Base-by-base conservation (phyloP, 163 green algal species). In the Volvox carteri region DNA sequence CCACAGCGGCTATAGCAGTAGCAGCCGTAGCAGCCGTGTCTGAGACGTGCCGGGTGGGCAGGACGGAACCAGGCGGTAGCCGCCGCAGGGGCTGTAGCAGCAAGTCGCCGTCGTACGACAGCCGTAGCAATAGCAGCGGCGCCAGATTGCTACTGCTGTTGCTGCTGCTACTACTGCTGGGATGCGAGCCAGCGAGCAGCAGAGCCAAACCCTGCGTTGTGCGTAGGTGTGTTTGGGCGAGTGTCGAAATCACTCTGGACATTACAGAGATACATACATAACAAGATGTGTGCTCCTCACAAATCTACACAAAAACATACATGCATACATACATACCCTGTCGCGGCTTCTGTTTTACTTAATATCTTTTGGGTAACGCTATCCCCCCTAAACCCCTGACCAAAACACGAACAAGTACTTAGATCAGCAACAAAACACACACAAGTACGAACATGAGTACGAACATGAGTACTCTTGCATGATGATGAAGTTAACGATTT, bases 61-160 rank as follows among this genome's bases (percentile, higher is more conserved):
- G 62, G 6, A 52, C 12, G 0, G 62, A 18, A 8, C 79, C 42
- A 6, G 62, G 60, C 30, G 62, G 42, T 46, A 68, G 44, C 37
- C 79, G 60, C 35, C 2, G 25, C 14, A 87, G 33, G 1, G 62
- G 30, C 79, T 87, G 79, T 50, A 87, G 62, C 62, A 68, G 30
- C 30, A 87, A 30, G 62, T 87, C 79, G 16, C 79, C 79, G 44
- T 87, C 79, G 79, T 87, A 68, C 30, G 79, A 87, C 44, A 78
- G 60, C 5, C 79, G 79, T 19, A 87, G 42, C 21, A 87, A 62
- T 42, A 87, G 37, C 79, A 75, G 41, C 16, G 44, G 79, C 28
- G 62, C 11, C 42, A 2, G 44, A 21, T 35, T 30, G 33, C 52
- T 56, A 35, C 37, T 37, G 54, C 14, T 41, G 77, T 50, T 56